Conservation (phyloP, 805 yeast species). For the Komagataella pastoris region DNA sequence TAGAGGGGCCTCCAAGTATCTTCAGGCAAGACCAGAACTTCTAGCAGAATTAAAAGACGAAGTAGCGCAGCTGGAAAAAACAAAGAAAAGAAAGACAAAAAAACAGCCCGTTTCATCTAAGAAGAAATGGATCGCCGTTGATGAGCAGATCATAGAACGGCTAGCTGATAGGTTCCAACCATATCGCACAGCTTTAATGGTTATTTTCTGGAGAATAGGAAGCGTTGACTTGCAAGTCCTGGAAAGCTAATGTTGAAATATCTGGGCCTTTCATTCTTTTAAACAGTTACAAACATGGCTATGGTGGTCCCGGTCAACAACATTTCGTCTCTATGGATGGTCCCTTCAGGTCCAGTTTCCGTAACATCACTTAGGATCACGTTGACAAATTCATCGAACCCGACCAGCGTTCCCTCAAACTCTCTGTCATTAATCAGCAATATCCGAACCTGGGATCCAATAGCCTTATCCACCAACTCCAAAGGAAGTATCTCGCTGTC, state of each 20-base stretch:
- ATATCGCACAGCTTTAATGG: conserved; percentile 52
- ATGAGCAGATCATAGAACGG: conserved; percentile 41
- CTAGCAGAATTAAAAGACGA: conserved; percentile 28
- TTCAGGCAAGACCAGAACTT: conserved; percentile 37
- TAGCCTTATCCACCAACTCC: conserved; percentile 78
- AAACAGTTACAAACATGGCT: conserved; percentile 32
- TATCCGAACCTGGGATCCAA: conserved; percentile 71
- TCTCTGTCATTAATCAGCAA: conserved; percentile 54
- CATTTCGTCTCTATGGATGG: conserved; percentile 41
- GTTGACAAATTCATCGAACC: conserved; percentile 93
- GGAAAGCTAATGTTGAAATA: conserved; percentile 7
- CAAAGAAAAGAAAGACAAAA: conserved; percentile 24
- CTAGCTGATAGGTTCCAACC: conserved; percentile 54
- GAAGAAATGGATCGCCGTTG: conserved; percentile 53
- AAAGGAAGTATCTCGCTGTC: conserved; percentile 38
- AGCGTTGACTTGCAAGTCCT: conserved; percentile 39
- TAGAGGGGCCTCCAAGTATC: conserved; percentile 60
- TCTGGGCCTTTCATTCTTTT: conserved; percentile 13
- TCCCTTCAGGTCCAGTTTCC: conserved; percentile 36
- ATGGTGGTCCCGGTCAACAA: conserved; percentile 61
- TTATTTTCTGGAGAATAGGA: conserved; percentile 62
- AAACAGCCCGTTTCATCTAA: conserved; percentile 15
- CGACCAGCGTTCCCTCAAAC: conserved; percentile 78
- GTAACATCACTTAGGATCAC: conserved; percentile 75
- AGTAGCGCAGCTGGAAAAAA: conserved; percentile 19